Base-by-base conservation (phyloP, 169 alveolate species). In the Eimeria sp. region DNA sequence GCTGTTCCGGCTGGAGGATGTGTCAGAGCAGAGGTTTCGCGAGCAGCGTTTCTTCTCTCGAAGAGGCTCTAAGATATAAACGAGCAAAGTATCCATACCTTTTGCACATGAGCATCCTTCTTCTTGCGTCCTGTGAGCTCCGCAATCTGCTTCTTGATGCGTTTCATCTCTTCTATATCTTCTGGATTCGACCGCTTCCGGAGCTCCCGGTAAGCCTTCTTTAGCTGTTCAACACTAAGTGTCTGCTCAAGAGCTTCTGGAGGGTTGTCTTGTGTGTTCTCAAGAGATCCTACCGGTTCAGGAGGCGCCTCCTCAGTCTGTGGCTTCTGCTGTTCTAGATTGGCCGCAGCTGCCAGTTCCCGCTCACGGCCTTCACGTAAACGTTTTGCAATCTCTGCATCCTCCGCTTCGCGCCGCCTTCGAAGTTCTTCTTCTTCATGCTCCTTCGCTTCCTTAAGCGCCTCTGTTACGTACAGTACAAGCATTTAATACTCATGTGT, bases 351-450 rank as follows among this genome's bases (percentile, higher is more conserved):
- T 5, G 73, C 73, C 43, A 3, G 54, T 30, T 83, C 91, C 67
- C 51, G 20, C 91, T 57, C 91, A 57, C 58, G 72, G 30, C 73
- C 73, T 65, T 83, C 91, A 34, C 73, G 57, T 34, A 61, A 18
- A 45, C 94, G 94, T 22, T 47, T 87, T 43, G 67, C 83, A 43
- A 87, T 75, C 57, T 87, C 94, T 3, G 72, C 63, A 22, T 87
- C 84, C 45, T 87, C 91, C 13, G 72, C 91, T 65, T 83, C 91
- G 6, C 72, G 91, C 25, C 75, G 72, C 58, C 18, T 83, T 34
- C 75, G 91, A 57, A 83, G 75, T 61, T 83, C 94, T 47, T 63
- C 83, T 61, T 87, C 94, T 63, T 87, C 82, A 27, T 47, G 94
- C 40, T 87, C 94, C 82, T 87, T 87, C 65, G 72, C 51, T 83